phyloP scores from a whole-genome alignment of 78 protist genomes.

The Dictyostelium purpureum region DNA sequence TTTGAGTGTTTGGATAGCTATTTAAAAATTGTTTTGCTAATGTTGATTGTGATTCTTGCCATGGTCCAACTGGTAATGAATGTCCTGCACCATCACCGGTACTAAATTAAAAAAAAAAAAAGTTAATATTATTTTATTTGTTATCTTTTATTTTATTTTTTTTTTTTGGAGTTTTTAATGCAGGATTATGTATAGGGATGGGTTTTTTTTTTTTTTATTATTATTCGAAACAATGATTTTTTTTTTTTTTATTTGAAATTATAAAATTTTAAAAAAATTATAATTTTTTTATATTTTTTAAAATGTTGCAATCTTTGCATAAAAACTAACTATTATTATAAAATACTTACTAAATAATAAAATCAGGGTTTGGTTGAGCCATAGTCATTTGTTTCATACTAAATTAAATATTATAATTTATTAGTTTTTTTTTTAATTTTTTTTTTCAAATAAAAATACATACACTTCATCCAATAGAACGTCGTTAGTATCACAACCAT shows the following conservation, averaged over 20 bases:
- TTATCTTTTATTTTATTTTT: too few species aligned
- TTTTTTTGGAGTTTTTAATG: too few species aligned
- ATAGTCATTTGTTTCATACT: conserved; percentile 13
- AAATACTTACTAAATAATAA: conserved; percentile 47
- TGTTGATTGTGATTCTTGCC: conserved; percentile 29
- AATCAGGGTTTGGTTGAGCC: conserved; percentile 20
- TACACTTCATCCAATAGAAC: conserved; percentile 35
- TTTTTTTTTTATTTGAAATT: too few species aligned
- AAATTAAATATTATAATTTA: neutral
- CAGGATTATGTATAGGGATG: too few species aligned
- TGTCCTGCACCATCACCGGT: conserved; percentile 74
- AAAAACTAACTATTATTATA: too few species aligned
- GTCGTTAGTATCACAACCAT: conserved; percentile 69
- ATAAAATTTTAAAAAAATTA: too few species aligned
- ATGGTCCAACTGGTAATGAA: conserved; percentile 20
- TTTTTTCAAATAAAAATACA: neutral
- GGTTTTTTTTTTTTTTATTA: too few species aligned
- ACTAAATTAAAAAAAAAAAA: neutral
- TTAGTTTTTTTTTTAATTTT: neutral
- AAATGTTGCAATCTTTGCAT: too few species aligned
- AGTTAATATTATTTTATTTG: neutral
- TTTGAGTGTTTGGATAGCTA: neutral
- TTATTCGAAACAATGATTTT: too few species aligned
- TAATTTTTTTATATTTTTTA: too few species aligned
- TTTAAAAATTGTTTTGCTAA: conserved; percentile 1